Evolutionary conservation across 345 rosid species (phyloP), one percentile per base, ranked within the genome.

Genomic region (Dipteronia dyeriana): DNA sequence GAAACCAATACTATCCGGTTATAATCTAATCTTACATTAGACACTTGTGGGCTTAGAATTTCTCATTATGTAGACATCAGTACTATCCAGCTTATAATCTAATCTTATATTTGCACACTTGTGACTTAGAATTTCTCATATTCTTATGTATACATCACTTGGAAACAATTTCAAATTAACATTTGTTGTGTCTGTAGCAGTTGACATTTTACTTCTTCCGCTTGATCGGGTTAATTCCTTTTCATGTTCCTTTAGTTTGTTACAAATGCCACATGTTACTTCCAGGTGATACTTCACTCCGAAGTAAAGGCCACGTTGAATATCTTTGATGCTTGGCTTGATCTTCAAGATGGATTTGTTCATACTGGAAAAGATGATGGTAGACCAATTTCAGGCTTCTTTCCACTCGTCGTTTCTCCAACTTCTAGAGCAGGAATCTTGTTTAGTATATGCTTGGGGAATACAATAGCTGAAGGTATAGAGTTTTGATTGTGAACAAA

Each of bases 291-390:
- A 79, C 86, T 94, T 64, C 96, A 93, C 81, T 95, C 98, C 34
- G 94, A 92, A 83, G 92, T 95, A 80, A 94, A 94, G 83, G 97
- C 97, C 79, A 83, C 90, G 63, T 81, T 93, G 87, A 91, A 91
- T 53, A 85, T 96, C 68, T 79, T 81, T 72, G 98, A 96, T 88
- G 90, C 97, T 76, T 92, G 98, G 95, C 93, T 96, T 82, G 95
- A 94, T 77, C 97, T 92, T 81, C 95, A 94, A 92, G 92, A 85
- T 79, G 99, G 98, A 68, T 94, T 96, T 86, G 78, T 86, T 79
- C 97, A 92, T 80, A 80, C 80, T 60, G 87, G 90, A 66, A 76
- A 86, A 83, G 85, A 73, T 43, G 89, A 88, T 80, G 93, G 99
- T 86, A 94, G 99, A 79, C 97, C 98, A 23, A 81, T 88, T 69